Base-by-base conservation (phyloP, 352 stramenopile genomes). In the Pythium guiyangense region DNA sequence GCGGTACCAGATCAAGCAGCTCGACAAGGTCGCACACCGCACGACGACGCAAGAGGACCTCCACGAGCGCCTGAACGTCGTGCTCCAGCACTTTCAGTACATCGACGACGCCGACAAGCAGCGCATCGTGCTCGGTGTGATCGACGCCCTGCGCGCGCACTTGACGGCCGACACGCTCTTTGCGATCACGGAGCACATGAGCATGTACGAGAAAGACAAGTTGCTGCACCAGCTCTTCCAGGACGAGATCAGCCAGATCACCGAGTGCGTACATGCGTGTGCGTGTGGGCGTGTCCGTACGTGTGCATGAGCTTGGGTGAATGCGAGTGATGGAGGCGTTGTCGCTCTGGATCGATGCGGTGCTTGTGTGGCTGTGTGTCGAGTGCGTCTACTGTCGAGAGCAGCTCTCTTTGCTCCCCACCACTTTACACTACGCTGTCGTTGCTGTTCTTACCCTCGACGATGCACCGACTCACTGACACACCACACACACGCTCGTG, bases 31-130 rank as follows among this genome's bases (percentile, higher is more conserved):
- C 58, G 75, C 49, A 17, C 65, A 72, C 17, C 76, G 70, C 48
- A 86, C 77, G 48, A 66, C 74, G 1, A 40, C 67, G 11, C 52
- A 66, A 6, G 65, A 81, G 29, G 73, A 86, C 37, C 70, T 89
- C 52, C 71, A 69, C 40, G 69, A 68, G 8, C 84, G 84, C 34
- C 57, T 87, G 12, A 66, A 74, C 49, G 52, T 40, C 6, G 74
- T 89, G 22, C 61, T 89, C 15, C 67, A 77, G 31, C 63, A 77
- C 49, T 89, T 89, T 55, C 70, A 83, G 60, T 72, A 83, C 54
- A 79, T 87, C 42, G 70, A 74, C 51, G 69, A 80, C 14, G 39
- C 67, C 0, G 74, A 84, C 26, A 89, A 90, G 43, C 73, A 90
- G 22, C 57, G 69, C 4, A 63, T 90, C 17, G 64, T 90, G 27